A percentile compares a stretch with the other conserved stretches of the same genome.
phyloP scores from a whole-genome alignment of 768 basidiomycete genomes.

The Suillus tomentosus region DNA sequence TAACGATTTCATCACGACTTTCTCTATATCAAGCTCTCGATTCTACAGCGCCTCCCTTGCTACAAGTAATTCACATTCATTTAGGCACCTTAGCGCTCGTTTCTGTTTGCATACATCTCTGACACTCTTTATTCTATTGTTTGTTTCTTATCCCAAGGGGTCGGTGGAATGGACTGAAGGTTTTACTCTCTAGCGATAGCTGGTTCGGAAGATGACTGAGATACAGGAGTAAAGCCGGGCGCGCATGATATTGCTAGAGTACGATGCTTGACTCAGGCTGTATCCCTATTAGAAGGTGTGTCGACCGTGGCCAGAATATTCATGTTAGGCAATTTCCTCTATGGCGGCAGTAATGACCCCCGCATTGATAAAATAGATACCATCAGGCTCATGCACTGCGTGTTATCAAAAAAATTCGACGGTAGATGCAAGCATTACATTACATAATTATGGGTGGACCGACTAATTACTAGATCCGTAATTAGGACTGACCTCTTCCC shows the following conservation, averaged over 20 bases:
- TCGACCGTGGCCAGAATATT: background rate
- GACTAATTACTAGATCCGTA: too few relatives aligned
- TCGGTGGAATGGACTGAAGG: background rate
- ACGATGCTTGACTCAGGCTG: background rate
- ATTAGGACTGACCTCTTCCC: too few relatives aligned
- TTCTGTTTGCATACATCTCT: background rate
- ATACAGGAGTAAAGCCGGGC: background rate
- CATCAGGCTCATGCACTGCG: too few relatives aligned
- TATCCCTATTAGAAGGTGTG: background rate
- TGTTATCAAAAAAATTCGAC: too few relatives aligned
- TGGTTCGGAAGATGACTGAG: background rate
- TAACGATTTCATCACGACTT: background rate
- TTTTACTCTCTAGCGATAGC: background rate
- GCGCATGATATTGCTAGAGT: background rate
- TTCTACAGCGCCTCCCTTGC: background rate
- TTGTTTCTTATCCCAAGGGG: background rate
- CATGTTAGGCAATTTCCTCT: too few relatives aligned
- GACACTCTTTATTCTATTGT: background rate
- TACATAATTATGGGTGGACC: too few relatives aligned
- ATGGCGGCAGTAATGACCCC: too few relatives aligned
- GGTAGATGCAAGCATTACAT: too few relatives aligned
- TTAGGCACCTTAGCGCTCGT: background rate
- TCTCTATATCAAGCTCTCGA: background rate
- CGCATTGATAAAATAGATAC: too few relatives aligned
- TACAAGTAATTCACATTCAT: background rate